Percentiles rank a stretch among this genome's conserved stretches.
Conservation (phyloP, 2,329 filamentous ascomycete genomes). For the Apiospora aurea region DNA sequence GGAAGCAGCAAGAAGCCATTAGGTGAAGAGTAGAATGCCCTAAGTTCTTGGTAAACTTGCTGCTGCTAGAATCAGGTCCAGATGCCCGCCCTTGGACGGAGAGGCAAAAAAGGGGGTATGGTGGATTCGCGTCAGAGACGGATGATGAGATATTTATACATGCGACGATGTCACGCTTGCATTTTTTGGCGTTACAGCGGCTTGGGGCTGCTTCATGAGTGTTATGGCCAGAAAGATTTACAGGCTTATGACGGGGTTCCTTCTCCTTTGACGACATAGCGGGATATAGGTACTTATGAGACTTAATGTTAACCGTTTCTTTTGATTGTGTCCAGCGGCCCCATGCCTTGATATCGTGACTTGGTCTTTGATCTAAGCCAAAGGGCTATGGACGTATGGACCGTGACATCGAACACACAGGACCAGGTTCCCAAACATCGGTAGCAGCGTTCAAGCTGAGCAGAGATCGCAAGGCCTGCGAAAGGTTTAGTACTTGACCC, state of each 20-base stretch:
- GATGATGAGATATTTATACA: not conserved
- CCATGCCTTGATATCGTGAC: no score
- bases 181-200: slow-evolving; percentile 5
- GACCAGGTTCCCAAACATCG: no score
- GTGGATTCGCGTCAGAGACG: not conserved
- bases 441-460: no score
- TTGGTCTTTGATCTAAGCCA: no score
- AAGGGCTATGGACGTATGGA: not conserved
- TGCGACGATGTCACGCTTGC: not conserved
- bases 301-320: not conserved
- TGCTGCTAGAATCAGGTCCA: not conserved
- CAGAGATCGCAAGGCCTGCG: no score
- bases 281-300: not conserved
- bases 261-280: not conserved
- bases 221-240: not conserved
- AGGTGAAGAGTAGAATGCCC: not conserved
- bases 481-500: no score
- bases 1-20: not conserved
- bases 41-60: not conserved
- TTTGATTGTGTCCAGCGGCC: not conserved
- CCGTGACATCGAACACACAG: not conserved
- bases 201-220: not conserved
- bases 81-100: not conserved
- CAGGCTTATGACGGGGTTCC: not conserved
- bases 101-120: not conserved